These are phyloP conservation scores for Nakaseomyces bracarensis DNA, from an alignment of 1,139 yeast genomes.

Conservation along the genomic window DNA sequence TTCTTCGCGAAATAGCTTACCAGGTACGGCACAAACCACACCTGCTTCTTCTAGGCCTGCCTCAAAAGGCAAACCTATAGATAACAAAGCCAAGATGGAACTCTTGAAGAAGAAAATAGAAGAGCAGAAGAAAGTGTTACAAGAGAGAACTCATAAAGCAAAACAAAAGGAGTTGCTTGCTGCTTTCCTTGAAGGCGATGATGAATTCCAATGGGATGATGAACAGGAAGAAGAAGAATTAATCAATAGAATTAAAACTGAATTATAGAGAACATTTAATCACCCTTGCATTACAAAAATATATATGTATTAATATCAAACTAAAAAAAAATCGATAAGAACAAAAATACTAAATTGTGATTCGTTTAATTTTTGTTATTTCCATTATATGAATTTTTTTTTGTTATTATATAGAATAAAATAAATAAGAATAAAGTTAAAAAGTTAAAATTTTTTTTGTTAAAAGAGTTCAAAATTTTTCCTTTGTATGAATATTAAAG, in stretches of 20 bases:
- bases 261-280: constrained; percentile 1
- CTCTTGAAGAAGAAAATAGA: constrained; percentile 26
- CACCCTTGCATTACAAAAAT: neutral
- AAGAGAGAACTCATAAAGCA: constrained; percentile 21
- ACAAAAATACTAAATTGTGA: too few species aligned
- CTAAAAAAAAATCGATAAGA: too few species aligned
- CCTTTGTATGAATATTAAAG: too few species aligned
- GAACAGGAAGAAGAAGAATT: constrained; percentile 21
- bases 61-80: constrained; percentile 8
- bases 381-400: too few species aligned
- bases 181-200: constrained; percentile 26
- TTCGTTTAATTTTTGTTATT: too few species aligned
- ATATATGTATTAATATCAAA: constrained; percentile 1
- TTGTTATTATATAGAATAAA: too few species aligned
- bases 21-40: constrained; percentile 6
- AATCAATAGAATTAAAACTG: constrained; percentile 2
- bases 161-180: constrained; percentile 25
- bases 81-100: constrained; percentile 11
- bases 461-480: too few species aligned
- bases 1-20: neutral
- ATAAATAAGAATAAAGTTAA: too few species aligned
- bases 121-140: constrained; percentile 24
- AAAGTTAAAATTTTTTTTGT: too few species aligned
- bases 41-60: constrained; percentile 9
- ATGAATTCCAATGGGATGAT: constrained; percentile 24